phyloP scores from a whole-genome alignment of 202 grass and related monocot genomes.

The Schoenoplectus tabernaemontani region DNA sequence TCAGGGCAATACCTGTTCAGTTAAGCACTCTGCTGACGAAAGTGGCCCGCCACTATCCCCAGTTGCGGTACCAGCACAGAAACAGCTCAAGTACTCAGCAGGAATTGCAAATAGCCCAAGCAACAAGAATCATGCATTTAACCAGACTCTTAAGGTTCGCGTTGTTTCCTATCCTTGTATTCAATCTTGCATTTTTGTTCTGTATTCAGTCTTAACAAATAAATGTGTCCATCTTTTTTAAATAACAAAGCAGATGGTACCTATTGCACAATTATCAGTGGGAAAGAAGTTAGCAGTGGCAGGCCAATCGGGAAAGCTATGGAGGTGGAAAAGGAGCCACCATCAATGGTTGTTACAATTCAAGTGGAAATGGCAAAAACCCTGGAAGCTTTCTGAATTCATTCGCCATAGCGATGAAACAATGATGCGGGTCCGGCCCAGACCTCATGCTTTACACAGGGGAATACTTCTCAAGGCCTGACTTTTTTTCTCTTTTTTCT shows the following conservation, averaged over 20 bases:
- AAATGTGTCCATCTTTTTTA: background rate
- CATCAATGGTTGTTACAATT: constrained; percentile 97
- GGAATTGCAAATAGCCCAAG: constrained; percentile 91
- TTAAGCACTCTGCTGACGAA: constrained; percentile 74
- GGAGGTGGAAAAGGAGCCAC: constrained; percentile 99
- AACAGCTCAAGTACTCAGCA: constrained; percentile 91
- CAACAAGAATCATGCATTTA: constrained; percentile 45
- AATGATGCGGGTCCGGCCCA: constrained; percentile 67
- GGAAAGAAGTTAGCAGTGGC: constrained; percentile 67
- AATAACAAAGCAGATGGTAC: constrained; percentile 64
- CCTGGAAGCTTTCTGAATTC: constrained; percentile 89
- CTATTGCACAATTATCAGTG: constrained; percentile 52
- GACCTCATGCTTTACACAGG: constrained; percentile 49
- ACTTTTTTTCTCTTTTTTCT: constrained; percentile 13
- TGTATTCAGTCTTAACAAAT: background rate
- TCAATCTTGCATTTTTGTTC: background rate
- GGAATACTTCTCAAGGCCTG: background rate
- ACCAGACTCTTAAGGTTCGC: constrained; percentile 71
- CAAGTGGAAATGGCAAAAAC: constrained; percentile 99
- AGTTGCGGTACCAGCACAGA: constrained; percentile 90
- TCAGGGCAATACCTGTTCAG: constrained; percentile 52
- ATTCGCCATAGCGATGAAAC: constrained; percentile 87
- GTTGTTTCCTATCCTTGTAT: constrained; percentile 6
- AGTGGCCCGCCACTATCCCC: constrained; percentile 60
- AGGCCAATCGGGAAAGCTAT: constrained; percentile 88